Base-by-base conservation (phyloP, 1,284 basidiomycete genomes). In the Ustilago shanxiensis region DNA sequence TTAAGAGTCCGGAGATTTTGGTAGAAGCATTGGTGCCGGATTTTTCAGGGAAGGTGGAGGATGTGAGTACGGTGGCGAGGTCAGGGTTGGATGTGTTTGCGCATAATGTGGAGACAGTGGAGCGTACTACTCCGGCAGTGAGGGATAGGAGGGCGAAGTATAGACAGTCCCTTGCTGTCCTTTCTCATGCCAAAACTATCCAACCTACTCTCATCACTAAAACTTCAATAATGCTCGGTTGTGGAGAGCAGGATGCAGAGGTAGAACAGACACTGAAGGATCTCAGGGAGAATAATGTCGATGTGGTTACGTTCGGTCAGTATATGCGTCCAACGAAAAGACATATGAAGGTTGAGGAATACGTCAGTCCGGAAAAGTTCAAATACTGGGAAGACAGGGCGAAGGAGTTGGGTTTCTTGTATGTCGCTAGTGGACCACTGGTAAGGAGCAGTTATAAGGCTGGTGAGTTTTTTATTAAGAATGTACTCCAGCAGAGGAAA, bases 281-380 rank as follows among this genome's bases (percentile, higher is more conserved):
- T 79, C 89, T 99, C 3, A 91, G 96, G 47, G 92, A 91, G 74
- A 89, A 91, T 41, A 89, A 95, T 72, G 96, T 99, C 37, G 95
- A 99, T 85, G 96, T 99, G 10, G 95, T 99, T 33, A 99, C 97
- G 0, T 98, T 99, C 85, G 97, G 97, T 1, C 97, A 99, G 88
- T 99, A 99, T 88, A 99, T 99, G 97, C 92, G 97, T 51, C 97
- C 97, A 1, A 99, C 97, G 1, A 99, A 99, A 87, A 90, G 92
- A 35, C 97, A 99, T 87, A 99, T 99, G 97, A 99, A 98, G 87
- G 97, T 99, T 8, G 92, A 95, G 79, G 92, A 94, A 24, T 99
- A 99, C 83, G 95, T 99, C 18, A 90, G 93, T 72, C 97, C 97
- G 0, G 90, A 91, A 2, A 95, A 98, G 86, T 99, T 98, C 83